Percentiles rank a stretch among this genome's conserved stretches.
Conservation (phyloP, 2,329 filamentous ascomycete genomes). For the Paracamarosporium sp. region DNA sequence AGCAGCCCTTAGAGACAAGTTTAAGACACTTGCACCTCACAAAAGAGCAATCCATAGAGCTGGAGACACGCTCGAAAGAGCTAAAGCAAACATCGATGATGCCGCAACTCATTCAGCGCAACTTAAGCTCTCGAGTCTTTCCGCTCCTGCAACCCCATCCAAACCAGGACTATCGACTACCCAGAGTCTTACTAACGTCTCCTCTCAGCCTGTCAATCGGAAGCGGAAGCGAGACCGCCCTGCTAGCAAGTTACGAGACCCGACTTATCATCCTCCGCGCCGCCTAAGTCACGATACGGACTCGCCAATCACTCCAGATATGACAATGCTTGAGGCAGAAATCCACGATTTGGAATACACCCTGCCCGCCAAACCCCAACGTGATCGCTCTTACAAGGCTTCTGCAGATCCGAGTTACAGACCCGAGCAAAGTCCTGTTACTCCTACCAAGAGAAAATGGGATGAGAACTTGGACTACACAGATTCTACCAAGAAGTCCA, state of each 20-base stretch:
- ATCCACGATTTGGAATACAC: not conserved
- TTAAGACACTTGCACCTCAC: not conserved
- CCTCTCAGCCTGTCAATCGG: not conserved
- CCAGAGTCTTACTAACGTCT: not conserved
- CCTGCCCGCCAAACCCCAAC: not conserved
- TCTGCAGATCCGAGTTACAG: not conserved
- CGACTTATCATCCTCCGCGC: not conserved
- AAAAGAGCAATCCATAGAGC: not conserved
- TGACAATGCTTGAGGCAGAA: not conserved
- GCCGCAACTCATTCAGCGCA: not conserved
- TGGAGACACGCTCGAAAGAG: not conserved
- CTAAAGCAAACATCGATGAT: not conserved
- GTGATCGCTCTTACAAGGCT: not conserved
- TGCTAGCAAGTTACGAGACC: not conserved
- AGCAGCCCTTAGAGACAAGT: not conserved
- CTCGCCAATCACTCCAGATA: not conserved
- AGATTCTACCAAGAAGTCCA: not conserved
- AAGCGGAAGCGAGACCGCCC: not conserved
- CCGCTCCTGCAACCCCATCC: not conserved
- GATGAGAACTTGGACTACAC: not conserved
- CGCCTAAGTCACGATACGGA: not conserved
- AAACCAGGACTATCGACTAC: not conserved
- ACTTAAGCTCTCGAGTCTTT: not conserved
- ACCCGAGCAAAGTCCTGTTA: not conserved
- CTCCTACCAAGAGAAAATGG: not conserved